These are phyloP conservation scores for Teunomyces panamensis DNA, from an alignment of 805 yeast species.

Conservation along the genomic window DNA sequence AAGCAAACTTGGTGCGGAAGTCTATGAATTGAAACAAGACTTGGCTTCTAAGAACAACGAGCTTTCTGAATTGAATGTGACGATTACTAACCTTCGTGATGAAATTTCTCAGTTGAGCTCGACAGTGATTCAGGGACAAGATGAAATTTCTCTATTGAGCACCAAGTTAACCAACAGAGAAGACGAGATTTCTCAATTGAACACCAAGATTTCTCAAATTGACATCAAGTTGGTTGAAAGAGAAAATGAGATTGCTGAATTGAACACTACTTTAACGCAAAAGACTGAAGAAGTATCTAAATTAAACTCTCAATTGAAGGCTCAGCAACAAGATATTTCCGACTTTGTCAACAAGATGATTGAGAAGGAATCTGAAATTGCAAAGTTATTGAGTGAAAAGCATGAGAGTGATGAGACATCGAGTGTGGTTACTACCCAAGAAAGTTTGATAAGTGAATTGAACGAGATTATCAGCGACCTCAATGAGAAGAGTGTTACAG, in stretches of 20 bases:
- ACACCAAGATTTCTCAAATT: background rate
- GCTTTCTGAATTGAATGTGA: slow-evolving; percentile 1
- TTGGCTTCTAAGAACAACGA: slow-evolving; percentile 4
- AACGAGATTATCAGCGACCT: background rate
- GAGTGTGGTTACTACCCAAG: background rate
- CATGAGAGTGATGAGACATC: background rate
- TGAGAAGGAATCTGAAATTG: slow-evolving; percentile 1
- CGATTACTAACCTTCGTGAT: background rate
- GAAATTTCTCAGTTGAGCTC: background rate
- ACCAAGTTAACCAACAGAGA: background rate
- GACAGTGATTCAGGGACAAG: background rate
- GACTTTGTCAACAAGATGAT: background rate
- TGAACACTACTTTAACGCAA: background rate
- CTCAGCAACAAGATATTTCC: background rate
- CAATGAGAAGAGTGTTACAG: background rate
- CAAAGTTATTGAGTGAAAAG: background rate
- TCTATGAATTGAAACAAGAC: slow-evolving; percentile 5
- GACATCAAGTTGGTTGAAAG: background rate
- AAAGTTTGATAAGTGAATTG: background rate
- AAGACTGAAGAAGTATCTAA: background rate
- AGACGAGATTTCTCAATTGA: background rate
- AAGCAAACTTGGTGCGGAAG: background rate
- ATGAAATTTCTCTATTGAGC: background rate
- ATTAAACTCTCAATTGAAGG: background rate
- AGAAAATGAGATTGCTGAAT: background rate